Evolutionary conservation across 2,329 filamentous ascomycete species (phyloP), one percentile per base, ranked within the genome.

Genomic region (Hawksworthiomyces lignivorus): DNA sequence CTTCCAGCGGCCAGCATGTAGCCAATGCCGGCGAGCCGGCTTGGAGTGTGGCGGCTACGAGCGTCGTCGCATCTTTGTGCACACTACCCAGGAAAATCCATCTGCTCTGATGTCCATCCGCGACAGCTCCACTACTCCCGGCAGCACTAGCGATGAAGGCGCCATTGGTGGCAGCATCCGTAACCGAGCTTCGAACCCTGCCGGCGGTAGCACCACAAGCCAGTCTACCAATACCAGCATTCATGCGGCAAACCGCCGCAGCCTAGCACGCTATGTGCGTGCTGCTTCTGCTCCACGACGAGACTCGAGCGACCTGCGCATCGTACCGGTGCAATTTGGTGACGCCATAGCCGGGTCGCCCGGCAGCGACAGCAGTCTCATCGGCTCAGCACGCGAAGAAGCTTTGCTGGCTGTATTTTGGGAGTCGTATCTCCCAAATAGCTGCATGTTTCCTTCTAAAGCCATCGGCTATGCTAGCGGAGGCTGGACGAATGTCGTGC

Each of bases 1-100:
- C 20, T 49, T 51, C 19, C 43, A 43, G 17, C 46, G 52, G n/a
- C 52, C 52, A 10, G 39, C 45, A 9, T 54, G 52, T 15, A 38
- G 43, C n/a, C 52, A 54, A 28, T 54, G 52, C 34, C 37, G 36
- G 12, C 48, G 48, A n/a, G 47, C 46, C 12, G 45, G 47, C 35
- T 17, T 51, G n/a, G 38, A 48, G 15, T 54, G 49, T 26, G 50
- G 50, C 32, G 52, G 51, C 11, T 54, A 54, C 28, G 52, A 53
- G 27, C 49, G 52, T 24, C 44, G 45, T 15, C 52, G 48, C 34
- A 54, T 53, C 29, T 54, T 54, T 39, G 44, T 51, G 18, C 46
- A 53, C 39, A 42, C 49, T 17, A 52, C 47, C 5, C 44, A 47
- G 32, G 28, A 35, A 4, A 24, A 26, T n/a, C 42, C 24, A 10